These are phyloP conservation scores for Kodamaea lidongshanica DNA, from an alignment of 805 yeast species.

Conservation along the genomic window DNA sequence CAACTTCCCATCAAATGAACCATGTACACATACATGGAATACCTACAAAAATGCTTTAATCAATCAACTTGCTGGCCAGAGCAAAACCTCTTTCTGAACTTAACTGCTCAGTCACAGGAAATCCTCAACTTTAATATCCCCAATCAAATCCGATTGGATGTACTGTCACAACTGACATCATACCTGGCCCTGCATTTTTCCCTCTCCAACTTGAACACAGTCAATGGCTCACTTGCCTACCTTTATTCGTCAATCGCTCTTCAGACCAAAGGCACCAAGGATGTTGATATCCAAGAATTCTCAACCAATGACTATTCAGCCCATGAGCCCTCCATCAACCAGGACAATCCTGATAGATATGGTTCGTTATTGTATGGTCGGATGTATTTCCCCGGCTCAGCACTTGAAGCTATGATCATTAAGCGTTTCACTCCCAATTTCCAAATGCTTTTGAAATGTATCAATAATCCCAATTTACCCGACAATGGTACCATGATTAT, in stretches of 20 bases:
- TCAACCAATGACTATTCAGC: conserved; percentile 11
- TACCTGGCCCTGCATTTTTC: conserved; percentile 69
- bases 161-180: conserved; percentile 65
- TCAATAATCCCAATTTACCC: conserved; percentile 56
- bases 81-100: conserved; percentile 69
- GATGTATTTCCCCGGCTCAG: conserved; percentile 80
- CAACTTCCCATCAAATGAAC: no score
- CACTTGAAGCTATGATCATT: conserved; percentile 80
- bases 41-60: conserved; percentile 67
- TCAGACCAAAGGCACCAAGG: conserved; percentile 45
- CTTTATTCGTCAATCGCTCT: conserved; percentile 63
- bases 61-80: conserved; percentile 69
- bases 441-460: conserved; percentile 68
- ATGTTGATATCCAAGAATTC: conserved; percentile 54
- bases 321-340: conserved; percentile 39
- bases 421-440: conserved; percentile 52
- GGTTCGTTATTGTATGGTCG: conserved; percentile 67
- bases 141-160: conserved; percentile 53
- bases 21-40: conserved; percentile 89
- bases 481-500: conserved; percentile 55
- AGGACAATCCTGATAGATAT: conserved; percentile 1
- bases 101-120: conserved; percentile 64
- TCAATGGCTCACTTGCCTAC: conserved; percentile 82
- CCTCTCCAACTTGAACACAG: conserved; percentile 53
- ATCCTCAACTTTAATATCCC: conserved; percentile 73